Evolutionary conservation across 2,329 filamentous ascomycete species (phyloP).

Genomic region (Beauveria brongniartii): DNA sequence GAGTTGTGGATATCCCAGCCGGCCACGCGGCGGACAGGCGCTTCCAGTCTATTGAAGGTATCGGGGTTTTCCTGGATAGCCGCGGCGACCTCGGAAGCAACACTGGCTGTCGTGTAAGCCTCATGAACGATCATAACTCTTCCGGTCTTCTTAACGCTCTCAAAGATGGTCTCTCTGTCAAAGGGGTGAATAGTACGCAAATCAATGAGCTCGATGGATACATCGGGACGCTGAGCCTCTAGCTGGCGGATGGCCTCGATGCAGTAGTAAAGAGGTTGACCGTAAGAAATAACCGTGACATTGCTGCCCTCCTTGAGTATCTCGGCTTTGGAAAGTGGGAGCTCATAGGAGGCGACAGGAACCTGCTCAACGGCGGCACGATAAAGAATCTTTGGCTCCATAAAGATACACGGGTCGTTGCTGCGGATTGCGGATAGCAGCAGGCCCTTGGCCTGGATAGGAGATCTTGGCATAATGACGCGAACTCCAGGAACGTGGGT

Average conservation of each 20-base stretch:
- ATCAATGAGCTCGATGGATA: slow-evolving; percentile 79
- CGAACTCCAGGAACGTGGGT: slow-evolving; percentile 78
- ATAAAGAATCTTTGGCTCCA: slow-evolving; percentile 92
- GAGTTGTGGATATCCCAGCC: slow-evolving; percentile 87
- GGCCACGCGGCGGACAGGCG: slow-evolving; percentile 74
- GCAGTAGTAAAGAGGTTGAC: slow-evolving; percentile 81
- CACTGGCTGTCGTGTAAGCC: slow-evolving; percentile 81
- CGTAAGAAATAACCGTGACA: slow-evolving; percentile 80
- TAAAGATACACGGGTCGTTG: slow-evolving; percentile 84
- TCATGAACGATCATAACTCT: slow-evolving; percentile 85
- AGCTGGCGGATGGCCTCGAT: slow-evolving; percentile 67
- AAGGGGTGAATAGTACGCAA: slow-evolving; percentile 84
- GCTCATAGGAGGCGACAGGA: slow-evolving; percentile 68
- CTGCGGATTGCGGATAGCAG: slow-evolving; percentile 66
- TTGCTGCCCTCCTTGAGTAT: slow-evolving; percentile 72
- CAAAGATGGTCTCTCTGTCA: slow-evolving; percentile 73
- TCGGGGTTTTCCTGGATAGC: slow-evolving; percentile 70
- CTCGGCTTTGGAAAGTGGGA: slow-evolving; percentile 81
- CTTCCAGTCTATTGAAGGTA: slow-evolving; percentile 76
- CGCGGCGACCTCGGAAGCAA: slow-evolving; percentile 83
- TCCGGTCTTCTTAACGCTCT: slow-evolving; percentile 81
- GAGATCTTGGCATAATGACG: slow-evolving; percentile 80
- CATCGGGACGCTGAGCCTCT: slow-evolving; percentile 60
- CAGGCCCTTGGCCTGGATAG: slow-evolving; percentile 81
- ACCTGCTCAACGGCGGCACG: slow-evolving; percentile 89